A percentile compares a stretch with the other conserved stretches of the same genome.
Evolutionary conservation across 2,329 filamentous ascomycete species (phyloP).

Genomic region (Allantophomopsis cytisporea): DNA sequence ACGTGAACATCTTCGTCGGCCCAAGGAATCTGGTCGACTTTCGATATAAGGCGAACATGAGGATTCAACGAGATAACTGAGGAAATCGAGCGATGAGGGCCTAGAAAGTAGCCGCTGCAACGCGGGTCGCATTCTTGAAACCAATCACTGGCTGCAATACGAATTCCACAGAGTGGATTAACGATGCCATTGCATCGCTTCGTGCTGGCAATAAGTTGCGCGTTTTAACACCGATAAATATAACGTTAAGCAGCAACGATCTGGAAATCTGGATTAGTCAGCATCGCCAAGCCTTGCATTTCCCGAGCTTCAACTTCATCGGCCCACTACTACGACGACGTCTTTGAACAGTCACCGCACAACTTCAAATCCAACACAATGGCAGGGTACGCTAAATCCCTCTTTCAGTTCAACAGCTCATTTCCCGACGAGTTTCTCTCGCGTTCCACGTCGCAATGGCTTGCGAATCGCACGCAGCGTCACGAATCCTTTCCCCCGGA

Average conservation of each 20-base stretch:
- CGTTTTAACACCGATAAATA: neutral
- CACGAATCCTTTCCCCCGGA: neutral
- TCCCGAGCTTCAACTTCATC: conserved; percentile 10
- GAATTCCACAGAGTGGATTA: neutral
- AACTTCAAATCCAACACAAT: conserved; percentile 12
- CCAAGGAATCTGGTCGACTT: too few species aligned
- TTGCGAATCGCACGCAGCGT: neutral
- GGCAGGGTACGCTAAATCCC: conserved; percentile 15
- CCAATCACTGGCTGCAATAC: conserved; percentile 5
- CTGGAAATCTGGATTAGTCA: conserved; percentile 8
- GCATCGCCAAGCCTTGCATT: conserved; percentile 3
- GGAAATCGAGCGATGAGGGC: conserved; percentile 13
- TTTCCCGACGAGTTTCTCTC: too few species aligned
- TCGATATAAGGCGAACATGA: neutral
- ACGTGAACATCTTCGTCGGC: neutral
- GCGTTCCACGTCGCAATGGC: conserved; percentile 1
- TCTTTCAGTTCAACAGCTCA: neutral
- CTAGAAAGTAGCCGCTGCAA: conserved; percentile 15
- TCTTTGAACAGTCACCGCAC: neutral
- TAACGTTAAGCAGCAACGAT: neutral
- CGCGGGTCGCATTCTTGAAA: conserved; percentile 12
- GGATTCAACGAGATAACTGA: conserved; percentile 8
- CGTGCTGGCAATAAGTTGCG: too few species aligned
- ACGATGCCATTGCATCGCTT: conserved; percentile 12
- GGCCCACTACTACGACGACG: conserved; percentile 4